Conservation (phyloP, 2,329 filamentous ascomycete genomes). For the Zalaria sp. region DNA sequence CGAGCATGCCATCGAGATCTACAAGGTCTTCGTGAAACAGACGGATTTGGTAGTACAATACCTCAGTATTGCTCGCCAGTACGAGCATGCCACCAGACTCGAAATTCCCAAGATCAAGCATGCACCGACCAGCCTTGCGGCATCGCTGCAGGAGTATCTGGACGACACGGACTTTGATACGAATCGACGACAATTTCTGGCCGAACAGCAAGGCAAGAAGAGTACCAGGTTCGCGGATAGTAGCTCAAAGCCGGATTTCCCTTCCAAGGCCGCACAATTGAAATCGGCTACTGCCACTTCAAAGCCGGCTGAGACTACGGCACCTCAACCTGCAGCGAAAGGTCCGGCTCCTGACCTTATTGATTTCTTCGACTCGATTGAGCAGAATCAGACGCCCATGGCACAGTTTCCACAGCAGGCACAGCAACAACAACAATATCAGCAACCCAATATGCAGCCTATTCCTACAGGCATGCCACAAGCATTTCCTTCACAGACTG, state of each 20-base stretch:
- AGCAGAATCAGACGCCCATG: conserved; percentile 64
- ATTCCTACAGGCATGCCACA: conserved; percentile 7
- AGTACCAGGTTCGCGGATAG: conserved; percentile 25
- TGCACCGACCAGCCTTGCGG: conserved; percentile 79
- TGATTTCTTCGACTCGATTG: conserved; percentile 89
- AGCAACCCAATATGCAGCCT: conserved; percentile 29
- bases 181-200: conserved; percentile 81
- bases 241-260: conserved; percentile 10
- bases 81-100: conserved; percentile 80
- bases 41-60: conserved; percentile 90
- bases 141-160: conserved; percentile 85
- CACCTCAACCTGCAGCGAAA: conserved; percentile 28
- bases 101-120: conserved; percentile 97
- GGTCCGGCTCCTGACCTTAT: conserved; percentile 67
- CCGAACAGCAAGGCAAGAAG: conserved; percentile 65
- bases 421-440: conserved; percentile 15
- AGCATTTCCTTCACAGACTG: conserved; percentile 15
- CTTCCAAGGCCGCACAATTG: conserved; percentile 15
- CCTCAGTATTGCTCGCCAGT: conserved; percentile 71
- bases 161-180: conserved; percentile 91
- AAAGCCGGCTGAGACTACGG: conserved; percentile 11
- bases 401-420: conserved; percentile 17
- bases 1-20: conserved; percentile 80
- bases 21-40: conserved; percentile 80
- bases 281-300: conserved; percentile 19